Evolutionary conservation across 306 rosid genomes (phyloP).

Genomic region (Leucaena leucocephala): DNA sequence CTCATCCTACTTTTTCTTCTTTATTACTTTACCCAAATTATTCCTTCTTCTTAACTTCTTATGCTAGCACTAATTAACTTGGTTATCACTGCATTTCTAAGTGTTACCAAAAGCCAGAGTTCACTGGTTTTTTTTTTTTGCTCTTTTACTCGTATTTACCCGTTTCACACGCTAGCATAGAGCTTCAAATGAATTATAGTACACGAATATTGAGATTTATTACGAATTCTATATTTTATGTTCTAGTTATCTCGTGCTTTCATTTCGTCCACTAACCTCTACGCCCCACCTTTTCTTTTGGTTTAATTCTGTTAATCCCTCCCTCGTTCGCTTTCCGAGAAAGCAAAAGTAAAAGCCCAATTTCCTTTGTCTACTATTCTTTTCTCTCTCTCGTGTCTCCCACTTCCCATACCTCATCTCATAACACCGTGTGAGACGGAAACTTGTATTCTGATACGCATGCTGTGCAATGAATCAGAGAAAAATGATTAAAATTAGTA

Average conservation of each 20-base stretch:
- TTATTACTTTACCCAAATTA: background rate
- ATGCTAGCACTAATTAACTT: constrained; percentile 42
- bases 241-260: background rate
- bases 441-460: background rate
- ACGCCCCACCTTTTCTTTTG: constrained; percentile 3
- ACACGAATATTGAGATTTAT: background rate
- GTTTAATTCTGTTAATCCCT: constrained; percentile 1
- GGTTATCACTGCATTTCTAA: background rate
- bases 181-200: background rate
- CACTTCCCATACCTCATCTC: background rate
- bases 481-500: background rate
- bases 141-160: background rate
- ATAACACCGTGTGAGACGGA: background rate
- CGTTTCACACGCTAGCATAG: background rate
- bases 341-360: constrained; percentile 22
- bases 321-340: constrained; percentile 12
- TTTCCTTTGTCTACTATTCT: constrained; percentile 2
- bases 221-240: background rate
- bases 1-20: background rate
- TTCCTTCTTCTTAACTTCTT: constrained; percentile 37
- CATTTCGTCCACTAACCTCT: constrained; percentile 13
- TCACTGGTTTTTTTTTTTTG: constrained; percentile 23
- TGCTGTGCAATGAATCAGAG: background rate
- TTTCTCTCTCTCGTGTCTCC: background rate
- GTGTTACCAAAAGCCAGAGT: constrained; percentile 45